Base-by-base conservation (phyloP, 495 filamentous ascomycete genomes). In the Penicillium maclennaniae region DNA sequence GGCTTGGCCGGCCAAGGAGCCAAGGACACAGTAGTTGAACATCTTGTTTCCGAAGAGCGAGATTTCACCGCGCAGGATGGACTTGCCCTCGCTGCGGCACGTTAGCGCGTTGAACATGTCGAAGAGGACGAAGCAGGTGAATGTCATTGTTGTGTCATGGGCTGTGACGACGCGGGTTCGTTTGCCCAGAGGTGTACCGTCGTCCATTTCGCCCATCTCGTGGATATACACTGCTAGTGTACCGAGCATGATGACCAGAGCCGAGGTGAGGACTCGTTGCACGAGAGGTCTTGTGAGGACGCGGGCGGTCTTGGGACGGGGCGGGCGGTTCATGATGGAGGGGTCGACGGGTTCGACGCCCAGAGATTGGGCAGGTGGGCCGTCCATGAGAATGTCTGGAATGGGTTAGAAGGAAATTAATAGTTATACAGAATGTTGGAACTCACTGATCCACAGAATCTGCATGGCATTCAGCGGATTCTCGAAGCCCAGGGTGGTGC, bases 71-170 rank as follows among this genome's bases (percentile, higher is more conserved):
- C 84, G 78, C 20, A 97, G 82, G 5, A 97, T 77, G 28, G 87
- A 91, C 63, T 98, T 98, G 57, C 79, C 80, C 68, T 97, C 92
- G 44, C 88, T 93, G 45, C 93, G 89, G 70, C 93, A 97, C 8
- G 90, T 87, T 14, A 98, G 77, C 0, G 93, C 93, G 68, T 97
- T 96, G 76, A 96, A 95, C 93, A 98, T 97, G 74, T 98, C 93
- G 68, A 96, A 98, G 23, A 97, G 78, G 20, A 98, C 93, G 63
- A 98, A 98, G 71, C 89, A 95, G 19, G 93, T 98, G 68, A 98
- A 98, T 1, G 93, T 98, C 90, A 97, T 96, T 51, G 93, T 98
- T 15, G 93, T 98, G 74, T 98, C 93, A 61, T 95, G 90, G 26
- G 87, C 89, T 10, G 84, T 95, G 46, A 97, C 87, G 43, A 83